phyloP scores from a whole-genome alignment of 2,329 filamentous ascomycete genomes.

The Diaporthe citrichinensis region DNA sequence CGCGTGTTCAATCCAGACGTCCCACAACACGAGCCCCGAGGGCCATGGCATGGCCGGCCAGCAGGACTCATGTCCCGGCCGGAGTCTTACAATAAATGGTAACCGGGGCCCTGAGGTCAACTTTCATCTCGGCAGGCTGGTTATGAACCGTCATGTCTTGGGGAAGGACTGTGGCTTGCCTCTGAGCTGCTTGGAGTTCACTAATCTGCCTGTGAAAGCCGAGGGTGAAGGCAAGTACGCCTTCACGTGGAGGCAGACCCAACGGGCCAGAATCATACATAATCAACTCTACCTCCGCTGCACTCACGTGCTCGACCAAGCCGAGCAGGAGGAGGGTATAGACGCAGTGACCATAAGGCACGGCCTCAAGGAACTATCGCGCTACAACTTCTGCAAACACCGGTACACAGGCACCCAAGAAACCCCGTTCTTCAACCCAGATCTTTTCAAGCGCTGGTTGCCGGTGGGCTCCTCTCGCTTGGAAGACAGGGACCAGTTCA shows the following conservation, averaged over 20 bases:
- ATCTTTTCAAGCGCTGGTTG: background rate
- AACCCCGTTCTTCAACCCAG: background rate
- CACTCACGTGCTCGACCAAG: background rate
- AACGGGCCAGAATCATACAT: background rate
- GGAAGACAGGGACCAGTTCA: background rate
- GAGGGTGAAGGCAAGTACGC: background rate
- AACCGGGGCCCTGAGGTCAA: background rate
- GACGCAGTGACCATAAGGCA: background rate
- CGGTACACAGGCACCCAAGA: background rate
- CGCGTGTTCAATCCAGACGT: background rate
- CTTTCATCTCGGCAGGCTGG: background rate
- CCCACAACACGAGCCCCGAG: background rate
- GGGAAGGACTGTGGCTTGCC: background rate
- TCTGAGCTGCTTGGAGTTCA: background rate
- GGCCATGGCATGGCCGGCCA: too few relatives aligned
- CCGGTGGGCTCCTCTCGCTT: too few relatives aligned
- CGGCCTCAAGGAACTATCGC: background rate
- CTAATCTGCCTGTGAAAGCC: background rate
- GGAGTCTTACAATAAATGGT: background rate
- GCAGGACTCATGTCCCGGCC: background rate
- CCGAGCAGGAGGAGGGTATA: background rate
- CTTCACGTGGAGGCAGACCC: background rate
- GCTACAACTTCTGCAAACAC: background rate
- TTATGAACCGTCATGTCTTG: background rate
- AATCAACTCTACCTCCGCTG: background rate